phyloP scores from a whole-genome alignment of 1,284 basidiomycete species.

The Ustilago vetiveriae region DNA sequence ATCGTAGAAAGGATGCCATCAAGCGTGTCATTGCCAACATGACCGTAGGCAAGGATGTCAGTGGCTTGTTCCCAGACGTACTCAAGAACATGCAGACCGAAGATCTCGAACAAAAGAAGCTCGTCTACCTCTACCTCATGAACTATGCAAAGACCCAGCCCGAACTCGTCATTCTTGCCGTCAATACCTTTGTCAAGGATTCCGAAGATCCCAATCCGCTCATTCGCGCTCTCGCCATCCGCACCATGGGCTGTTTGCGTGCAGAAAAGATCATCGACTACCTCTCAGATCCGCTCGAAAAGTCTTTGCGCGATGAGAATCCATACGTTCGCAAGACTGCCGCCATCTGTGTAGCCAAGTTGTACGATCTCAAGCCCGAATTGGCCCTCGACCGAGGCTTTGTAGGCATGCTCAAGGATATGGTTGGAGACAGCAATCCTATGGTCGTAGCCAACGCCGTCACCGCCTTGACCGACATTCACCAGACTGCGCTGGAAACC shows the following conservation, averaged over 20 bases:
- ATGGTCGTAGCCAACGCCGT: conserved; percentile 99
- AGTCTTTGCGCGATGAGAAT: conserved; percentile 90
- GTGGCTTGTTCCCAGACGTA: conserved; percentile 90
- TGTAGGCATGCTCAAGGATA: conserved; percentile 81
- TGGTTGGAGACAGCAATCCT: conserved; percentile 94
- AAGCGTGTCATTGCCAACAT: conserved; percentile 84
- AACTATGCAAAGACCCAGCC: conserved; percentile 99
- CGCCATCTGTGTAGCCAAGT: conserved; percentile 90
- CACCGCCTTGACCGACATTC: conserved; percentile 92
- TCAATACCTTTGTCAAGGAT: conserved; percentile 97
- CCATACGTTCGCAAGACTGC: conserved; percentile 89
- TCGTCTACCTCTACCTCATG: conserved; percentile 98
- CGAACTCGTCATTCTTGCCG: conserved; percentile 94
- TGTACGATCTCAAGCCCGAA: conserved; percentile 95
- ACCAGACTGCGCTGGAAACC: conserved; percentile 69
- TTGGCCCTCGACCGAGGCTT: conserved; percentile 95
- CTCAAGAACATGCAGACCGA: conserved; percentile 98
- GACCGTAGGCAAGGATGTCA: conserved; percentile 95
- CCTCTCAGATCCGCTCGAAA: conserved; percentile 89
- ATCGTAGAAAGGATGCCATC: conserved; percentile 97
- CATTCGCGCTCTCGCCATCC: conserved; percentile 92
- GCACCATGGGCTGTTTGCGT: conserved; percentile 95
- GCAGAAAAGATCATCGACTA: conserved; percentile 99
- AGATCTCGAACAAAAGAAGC: conserved; percentile 92
- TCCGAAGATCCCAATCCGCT: conserved; percentile 95